phyloP scores from a whole-genome alignment of 495 filamentous ascomycete genomes.

The Delitschia confertaspora region DNA sequence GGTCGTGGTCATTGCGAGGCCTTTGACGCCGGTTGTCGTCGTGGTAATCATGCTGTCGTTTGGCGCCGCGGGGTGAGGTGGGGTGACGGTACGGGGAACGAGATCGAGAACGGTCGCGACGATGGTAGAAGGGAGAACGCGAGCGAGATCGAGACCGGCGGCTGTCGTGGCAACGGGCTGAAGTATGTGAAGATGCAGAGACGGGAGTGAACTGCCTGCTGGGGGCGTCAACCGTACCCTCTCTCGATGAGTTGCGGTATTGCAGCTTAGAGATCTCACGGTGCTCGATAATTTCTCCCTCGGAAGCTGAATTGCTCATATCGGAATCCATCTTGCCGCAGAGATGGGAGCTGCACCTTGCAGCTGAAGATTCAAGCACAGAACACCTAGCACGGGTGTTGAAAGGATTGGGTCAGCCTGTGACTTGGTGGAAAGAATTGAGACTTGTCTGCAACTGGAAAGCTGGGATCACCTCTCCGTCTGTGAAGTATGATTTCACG shows the following conservation, averaged over 20 bases:
- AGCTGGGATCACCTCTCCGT: no score
- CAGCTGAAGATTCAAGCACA: no score
- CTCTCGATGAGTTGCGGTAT: neutral
- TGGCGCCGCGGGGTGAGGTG: slow-evolving; percentile 17
- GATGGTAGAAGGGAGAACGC: slow-evolving; percentile 36
- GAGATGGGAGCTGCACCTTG: no score
- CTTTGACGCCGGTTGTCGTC: slow-evolving; percentile 43
- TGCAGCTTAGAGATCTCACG: slow-evolving; percentile 11
- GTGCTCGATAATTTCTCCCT: slow-evolving; percentile 13
- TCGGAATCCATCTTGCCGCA: slow-evolving; percentile 3
- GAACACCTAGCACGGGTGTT: no score
- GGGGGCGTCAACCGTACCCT: slow-evolving; percentile 9
- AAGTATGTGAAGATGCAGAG: neutral
- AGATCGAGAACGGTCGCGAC: slow-evolving; percentile 14
- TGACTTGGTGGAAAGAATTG: no score
- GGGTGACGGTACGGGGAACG: slow-evolving; percentile 24
- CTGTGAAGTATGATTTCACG: no score
- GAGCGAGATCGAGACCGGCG: slow-evolving; percentile 37
- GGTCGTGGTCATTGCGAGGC: slow-evolving; percentile 42
- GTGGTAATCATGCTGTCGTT: slow-evolving; percentile 36
- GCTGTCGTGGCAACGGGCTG: slow-evolving; percentile 1
- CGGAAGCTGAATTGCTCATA: slow-evolving; percentile 8
- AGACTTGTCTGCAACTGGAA: no score
- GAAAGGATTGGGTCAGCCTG: no score
- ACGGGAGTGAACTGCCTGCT: slow-evolving; percentile 3